A percentile compares a stretch with the other conserved stretches of the same genome.
Conservation (phyloP, 192 early-diverging fungal genomes). For the Phlyctochytrium bullatum region DNA sequence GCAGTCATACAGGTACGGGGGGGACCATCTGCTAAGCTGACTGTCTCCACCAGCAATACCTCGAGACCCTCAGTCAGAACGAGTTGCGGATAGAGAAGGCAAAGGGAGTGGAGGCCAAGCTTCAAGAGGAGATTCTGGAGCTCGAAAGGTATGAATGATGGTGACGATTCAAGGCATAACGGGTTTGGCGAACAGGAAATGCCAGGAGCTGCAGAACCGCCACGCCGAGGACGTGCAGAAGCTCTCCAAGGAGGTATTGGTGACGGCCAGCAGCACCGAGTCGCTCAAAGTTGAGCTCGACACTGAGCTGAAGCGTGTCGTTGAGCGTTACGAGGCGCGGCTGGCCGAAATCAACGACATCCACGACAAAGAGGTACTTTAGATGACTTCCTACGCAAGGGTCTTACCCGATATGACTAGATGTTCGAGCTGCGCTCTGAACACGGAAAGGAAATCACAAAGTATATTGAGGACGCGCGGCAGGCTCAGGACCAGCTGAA, state of each 20-base stretch:
- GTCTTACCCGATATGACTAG: too few species aligned
- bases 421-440: constrained; percentile 12
- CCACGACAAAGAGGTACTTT: constrained; percentile 14
- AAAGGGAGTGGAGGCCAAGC: constrained; percentile 5
- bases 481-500: neutral
- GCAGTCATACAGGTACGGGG: constrained; percentile 33
- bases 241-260: neutral
- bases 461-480: constrained; percentile 12
- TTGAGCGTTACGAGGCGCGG: constrained; percentile 16
- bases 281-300: constrained; percentile 17
- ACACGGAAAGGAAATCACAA: constrained; percentile 14
- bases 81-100: constrained; percentile 12
- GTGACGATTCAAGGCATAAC: too few species aligned
- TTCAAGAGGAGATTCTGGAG: neutral
- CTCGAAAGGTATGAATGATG: neutral
- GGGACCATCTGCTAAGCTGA: neutral
- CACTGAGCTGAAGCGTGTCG: neutral
- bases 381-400: neutral
- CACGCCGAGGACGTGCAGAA: neutral
- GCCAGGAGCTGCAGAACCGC: neutral
- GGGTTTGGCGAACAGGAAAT: too few species aligned
- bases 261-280: neutral
- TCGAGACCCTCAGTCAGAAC: constrained; percentile 29
- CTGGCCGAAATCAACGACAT: constrained; percentile 2
- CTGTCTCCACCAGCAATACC: constrained; percentile 18